Conservation (phyloP, 169 alveolate species). For the Eimeria falciformis region DNA sequence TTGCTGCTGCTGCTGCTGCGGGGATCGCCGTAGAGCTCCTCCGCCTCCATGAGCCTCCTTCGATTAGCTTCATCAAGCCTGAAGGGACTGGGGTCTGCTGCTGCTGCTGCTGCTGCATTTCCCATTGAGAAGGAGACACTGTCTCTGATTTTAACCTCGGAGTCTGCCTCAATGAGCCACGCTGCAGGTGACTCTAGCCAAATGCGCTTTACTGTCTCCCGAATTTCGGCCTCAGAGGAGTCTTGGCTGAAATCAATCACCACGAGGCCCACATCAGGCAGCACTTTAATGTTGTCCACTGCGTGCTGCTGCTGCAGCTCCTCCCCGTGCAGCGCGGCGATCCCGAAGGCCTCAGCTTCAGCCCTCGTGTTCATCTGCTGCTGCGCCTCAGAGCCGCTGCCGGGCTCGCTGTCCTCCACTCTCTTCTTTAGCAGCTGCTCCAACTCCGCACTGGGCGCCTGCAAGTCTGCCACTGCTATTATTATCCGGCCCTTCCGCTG, state of each 20-base stretch:
- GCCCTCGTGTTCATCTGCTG: conserved; percentile 22
- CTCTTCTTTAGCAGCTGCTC: conserved; percentile 27
- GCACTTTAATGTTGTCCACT: conserved; percentile 41
- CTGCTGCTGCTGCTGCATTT: conserved; percentile 28
- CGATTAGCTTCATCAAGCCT: not conserved
- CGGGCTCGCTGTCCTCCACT: not conserved
- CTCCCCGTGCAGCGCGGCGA: conserved; percentile 23
- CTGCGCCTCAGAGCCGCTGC: conserved; percentile 15
- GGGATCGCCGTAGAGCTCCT: not conserved
- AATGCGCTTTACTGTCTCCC: conserved; percentile 51
- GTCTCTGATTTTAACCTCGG: conserved; percentile 44
- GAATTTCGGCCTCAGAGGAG: conserved; percentile 31
- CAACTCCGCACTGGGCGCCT: not conserved
- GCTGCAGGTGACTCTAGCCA: conserved; percentile 58
- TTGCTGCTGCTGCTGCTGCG: conserved; percentile 23
- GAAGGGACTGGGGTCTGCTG: not conserved
- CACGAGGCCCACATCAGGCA: conserved; percentile 63
- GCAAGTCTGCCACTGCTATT: conserved; percentile 13
- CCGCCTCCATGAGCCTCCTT: not conserved
- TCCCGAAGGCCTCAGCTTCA: conserved; percentile 23
- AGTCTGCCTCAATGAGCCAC: conserved; percentile 72
- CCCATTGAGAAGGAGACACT: not conserved
- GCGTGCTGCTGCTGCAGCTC: conserved; percentile 40
- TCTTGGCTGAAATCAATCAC: conserved; percentile 44
- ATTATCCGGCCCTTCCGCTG: conserved; percentile 25